Evolutionary conservation across 768 basidiomycete genomes (phyloP).

Genomic region (Macrolepiota dolichaula): DNA sequence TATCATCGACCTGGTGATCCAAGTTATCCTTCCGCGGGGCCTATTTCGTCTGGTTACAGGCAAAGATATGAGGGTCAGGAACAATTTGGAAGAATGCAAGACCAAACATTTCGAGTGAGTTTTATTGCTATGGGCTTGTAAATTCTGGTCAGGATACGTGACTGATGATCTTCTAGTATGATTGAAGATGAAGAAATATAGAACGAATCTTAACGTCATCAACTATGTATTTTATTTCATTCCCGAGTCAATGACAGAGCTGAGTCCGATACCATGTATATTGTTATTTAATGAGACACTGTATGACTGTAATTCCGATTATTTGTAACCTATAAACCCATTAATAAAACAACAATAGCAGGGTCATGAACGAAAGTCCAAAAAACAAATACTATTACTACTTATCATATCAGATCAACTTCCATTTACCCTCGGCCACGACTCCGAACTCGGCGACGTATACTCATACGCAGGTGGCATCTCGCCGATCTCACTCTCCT

Average conservation of each 20-base stretch:
- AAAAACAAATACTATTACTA: not conserved
- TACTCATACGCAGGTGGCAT: slow-evolving; percentile 71
- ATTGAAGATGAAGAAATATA: not conserved
- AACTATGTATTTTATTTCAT: too few species aligned
- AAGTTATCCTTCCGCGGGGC: not conserved
- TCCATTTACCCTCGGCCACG: not conserved
- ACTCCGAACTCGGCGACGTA: not conserved
- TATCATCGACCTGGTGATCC: not conserved
- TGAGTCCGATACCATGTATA: too few species aligned
- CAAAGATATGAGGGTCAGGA: not conserved
- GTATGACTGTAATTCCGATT: too few species aligned
- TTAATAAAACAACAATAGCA: too few species aligned
- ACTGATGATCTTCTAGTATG: not conserved
- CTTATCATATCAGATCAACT: not conserved
- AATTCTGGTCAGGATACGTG: not conserved
- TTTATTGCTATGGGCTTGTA: not conserved
- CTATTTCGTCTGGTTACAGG: not conserved
- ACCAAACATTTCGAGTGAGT: not conserved
- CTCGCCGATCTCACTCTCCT: slow-evolving; percentile 79
- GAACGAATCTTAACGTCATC: too few species aligned
- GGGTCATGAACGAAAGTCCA: not conserved
- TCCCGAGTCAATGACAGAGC: too few species aligned
- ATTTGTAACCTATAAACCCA: too few species aligned
- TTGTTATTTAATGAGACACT: too few species aligned
- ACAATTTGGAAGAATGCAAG: not conserved